These are phyloP conservation scores for Sphagnum tenellum DNA, from an alignment of 225 moss, liverwort and hornwort genomes.

Conservation along the genomic window DNA sequence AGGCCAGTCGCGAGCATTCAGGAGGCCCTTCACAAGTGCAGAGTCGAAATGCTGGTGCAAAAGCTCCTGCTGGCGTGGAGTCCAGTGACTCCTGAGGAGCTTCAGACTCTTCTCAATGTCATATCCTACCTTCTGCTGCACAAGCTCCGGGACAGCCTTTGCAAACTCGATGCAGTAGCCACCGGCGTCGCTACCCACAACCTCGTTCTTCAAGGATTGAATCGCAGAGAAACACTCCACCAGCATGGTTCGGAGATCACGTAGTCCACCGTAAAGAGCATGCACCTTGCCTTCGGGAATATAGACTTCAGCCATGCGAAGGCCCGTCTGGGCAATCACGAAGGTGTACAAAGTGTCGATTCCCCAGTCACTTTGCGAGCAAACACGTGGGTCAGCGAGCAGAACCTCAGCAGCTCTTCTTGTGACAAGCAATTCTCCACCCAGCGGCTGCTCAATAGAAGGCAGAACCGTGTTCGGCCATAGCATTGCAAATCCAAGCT, in stretches of 20 bases:
- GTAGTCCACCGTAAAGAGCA: constrained; percentile 30
- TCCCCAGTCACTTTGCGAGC: constrained; percentile 40
- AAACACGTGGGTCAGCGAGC: constrained; percentile 26
- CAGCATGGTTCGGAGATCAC: constrained; percentile 35
- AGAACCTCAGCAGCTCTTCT: constrained; percentile 22
- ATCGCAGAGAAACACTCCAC: constrained; percentile 39
- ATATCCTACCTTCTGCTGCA: constrained; percentile 39
- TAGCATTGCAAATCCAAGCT: constrained; percentile 31
- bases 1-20: constrained; percentile 32
- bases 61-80: constrained; percentile 27
- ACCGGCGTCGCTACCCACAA: constrained; percentile 3
- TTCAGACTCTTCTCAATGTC: constrained; percentile 37
- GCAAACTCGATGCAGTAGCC: constrained; percentile 22
- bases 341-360: constrained; percentile 42
- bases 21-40: constrained; percentile 25
- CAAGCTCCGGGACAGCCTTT: constrained; percentile 21
- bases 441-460: constrained; percentile 37
- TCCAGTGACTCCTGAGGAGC: constrained; percentile 28
- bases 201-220: constrained; percentile 27
- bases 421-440: constrained; percentile 33
- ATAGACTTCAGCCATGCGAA: constrained; percentile 36
- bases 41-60: constrained; percentile 38
- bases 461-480: constrained; percentile 32
- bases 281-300: constrained; percentile 42
- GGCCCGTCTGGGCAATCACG: constrained; percentile 21